These are phyloP conservation scores for Syncephalis plumigaleata DNA, from an alignment of 371 early-diverging fungal species.

Conservation along the genomic window DNA sequence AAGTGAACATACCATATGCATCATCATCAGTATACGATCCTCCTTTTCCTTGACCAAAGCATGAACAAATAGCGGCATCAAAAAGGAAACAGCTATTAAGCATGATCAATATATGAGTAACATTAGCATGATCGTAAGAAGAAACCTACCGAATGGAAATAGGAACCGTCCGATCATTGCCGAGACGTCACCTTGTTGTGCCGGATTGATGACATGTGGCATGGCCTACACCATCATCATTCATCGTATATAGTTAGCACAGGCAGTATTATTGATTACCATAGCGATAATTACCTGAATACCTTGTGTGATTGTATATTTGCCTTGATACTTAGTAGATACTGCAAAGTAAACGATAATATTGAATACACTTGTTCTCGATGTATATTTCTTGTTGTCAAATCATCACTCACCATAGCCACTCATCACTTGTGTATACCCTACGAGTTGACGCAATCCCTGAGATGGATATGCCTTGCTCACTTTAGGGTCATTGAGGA, in stretches of 20 bases:
- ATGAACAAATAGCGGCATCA: conserved; percentile 52
- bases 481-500: neutral
- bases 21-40: conserved; percentile 46
- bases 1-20: conserved; percentile 25
- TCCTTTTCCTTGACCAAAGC: conserved; percentile 52
- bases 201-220: neutral
- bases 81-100: conserved; percentile 54
- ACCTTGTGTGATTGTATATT: too few species aligned
- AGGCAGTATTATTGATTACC: too few species aligned
- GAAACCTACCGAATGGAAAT: neutral
- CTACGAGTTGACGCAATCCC: too few species aligned
- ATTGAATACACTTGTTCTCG: too few species aligned
- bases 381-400: too few species aligned
- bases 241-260: neutral
- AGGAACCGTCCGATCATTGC: neutral
- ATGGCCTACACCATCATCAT: neutral
- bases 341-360: too few species aligned
- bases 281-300: too few species aligned
- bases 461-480: too few species aligned
- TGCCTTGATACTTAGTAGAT: too few species aligned
- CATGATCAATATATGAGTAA: conserved; percentile 38
- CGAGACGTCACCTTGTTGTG: neutral
- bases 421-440: too few species aligned
- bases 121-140: conserved; percentile 9
- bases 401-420: too few species aligned